phyloP scores from a whole-genome alignment of 1,139 yeast genomes.

The Suhomyces kunorum region DNA sequence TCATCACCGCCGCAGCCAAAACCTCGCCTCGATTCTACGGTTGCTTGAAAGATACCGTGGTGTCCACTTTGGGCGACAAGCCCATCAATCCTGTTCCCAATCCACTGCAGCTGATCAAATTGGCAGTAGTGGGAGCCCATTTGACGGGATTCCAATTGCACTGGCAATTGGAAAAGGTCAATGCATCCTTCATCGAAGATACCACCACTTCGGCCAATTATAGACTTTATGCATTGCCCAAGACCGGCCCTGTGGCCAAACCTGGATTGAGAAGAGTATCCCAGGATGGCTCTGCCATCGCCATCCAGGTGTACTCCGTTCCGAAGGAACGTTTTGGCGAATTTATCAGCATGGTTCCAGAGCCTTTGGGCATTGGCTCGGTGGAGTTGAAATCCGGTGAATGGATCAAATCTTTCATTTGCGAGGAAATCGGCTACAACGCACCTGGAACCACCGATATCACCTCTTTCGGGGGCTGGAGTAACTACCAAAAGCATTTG shows the following conservation, averaged over 20 bases:
- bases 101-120: slow-evolving; percentile 38
- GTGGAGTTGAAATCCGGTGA: slow-evolving; percentile 78
- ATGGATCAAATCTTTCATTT: slow-evolving; percentile 88
- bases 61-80: slow-evolving; percentile 35
- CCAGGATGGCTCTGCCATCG: slow-evolving; percentile 58
- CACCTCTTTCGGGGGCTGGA: slow-evolving; percentile 87
- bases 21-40: slow-evolving; percentile 33
- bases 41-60: slow-evolving; percentile 44
- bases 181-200: slow-evolving; percentile 67
- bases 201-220: slow-evolving; percentile 76
- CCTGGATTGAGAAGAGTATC: slow-evolving; percentile 82
- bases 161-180: slow-evolving; percentile 88
- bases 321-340: slow-evolving; percentile 77
- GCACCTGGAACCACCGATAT: slow-evolving; percentile 74
- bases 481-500: slow-evolving; percentile 56
- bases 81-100: slow-evolving; percentile 40
- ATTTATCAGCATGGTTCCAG: slow-evolving; percentile 85
- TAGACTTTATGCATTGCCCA: slow-evolving; percentile 79
- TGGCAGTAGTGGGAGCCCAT: slow-evolving; percentile 98
- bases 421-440: slow-evolving; percentile 84
- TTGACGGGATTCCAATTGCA: slow-evolving; percentile 83
- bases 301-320: slow-evolving; percentile 78
- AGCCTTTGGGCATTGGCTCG: slow-evolving; percentile 92
- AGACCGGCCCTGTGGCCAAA: slow-evolving; percentile 75
- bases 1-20: slow-evolving; percentile 44